Base-by-base conservation (phyloP, 1,284 basidiomycete species). In the Moesziomyces parantarcticus region DNA sequence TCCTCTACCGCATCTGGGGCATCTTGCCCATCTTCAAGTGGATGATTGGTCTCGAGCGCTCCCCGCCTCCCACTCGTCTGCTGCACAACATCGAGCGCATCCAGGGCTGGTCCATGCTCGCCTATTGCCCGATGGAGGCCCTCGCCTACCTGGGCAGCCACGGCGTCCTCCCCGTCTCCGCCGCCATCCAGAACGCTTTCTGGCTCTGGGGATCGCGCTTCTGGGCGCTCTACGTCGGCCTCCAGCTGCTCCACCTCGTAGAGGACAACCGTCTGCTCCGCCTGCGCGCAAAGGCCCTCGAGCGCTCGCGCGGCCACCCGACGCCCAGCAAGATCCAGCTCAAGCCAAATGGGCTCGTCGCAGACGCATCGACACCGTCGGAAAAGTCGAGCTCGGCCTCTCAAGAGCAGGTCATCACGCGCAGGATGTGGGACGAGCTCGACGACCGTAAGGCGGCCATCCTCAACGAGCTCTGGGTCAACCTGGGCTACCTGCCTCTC, bases 401-500 rank as follows among this genome's bases (percentile, higher is more conserved):
- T n/a, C 70, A 81, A 47, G 79, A 81, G 47, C 78, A 81, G 55
- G 53, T 67, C 18, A 69, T 72, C 53, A 83, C 81, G 16, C 60
- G 78, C 20, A 67, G 66, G 29, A 71, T 83, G 73, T 83, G 81
- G 81, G 62, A 77, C 50, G 79, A 81, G 39, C 55, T 83, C 40
- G 77, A 76, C 26, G 68, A 88, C 69, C 85, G 86, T 68, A 91
- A 91, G 88, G 87, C 88, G 66, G 88, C 90, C 16, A 89, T 91
- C 61, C 89, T 89, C 87, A 90, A 89, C 62, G 91, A 93, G 73
- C 80, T 92, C 23, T 85, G 91, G 49, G 88, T 89, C 47, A 94
- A 93, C 78, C 66, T 90, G 5, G 89, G 89, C 32, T 91, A 93
- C 81, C 84, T 93, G 41, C 93, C 92, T 4, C 84, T 92, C 57